These are phyloP conservation scores for Rhytidiadelphus loreus DNA, from an alignment of 225 moss, liverwort and hornwort genomes.

Conservation along the genomic window DNA sequence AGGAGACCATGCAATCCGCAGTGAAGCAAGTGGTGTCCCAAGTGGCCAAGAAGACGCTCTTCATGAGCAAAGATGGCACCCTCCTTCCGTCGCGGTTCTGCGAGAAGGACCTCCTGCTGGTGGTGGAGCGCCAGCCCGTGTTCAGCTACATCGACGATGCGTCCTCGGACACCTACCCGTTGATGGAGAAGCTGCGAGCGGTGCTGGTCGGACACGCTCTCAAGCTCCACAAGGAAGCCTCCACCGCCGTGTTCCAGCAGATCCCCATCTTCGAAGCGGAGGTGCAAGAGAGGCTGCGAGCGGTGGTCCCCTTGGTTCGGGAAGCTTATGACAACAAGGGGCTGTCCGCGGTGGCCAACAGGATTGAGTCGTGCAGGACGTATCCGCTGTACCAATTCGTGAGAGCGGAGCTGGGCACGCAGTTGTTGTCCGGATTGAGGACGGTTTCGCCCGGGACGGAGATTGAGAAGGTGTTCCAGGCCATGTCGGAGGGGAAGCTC, in stretches of 20 bases:
- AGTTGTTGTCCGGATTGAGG: not conserved
- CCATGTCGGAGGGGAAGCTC: not conserved
- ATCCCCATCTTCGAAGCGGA: slow-evolving; percentile 4
- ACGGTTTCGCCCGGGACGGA: not conserved
- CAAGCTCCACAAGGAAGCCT: not conserved
- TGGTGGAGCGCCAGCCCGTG: slow-evolving; percentile 16
- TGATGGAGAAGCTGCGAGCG: slow-evolving; percentile 25
- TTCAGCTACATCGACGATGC: slow-evolving; percentile 10
- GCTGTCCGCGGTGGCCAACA: not conserved
- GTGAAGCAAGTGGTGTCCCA: slow-evolving; percentile 10
- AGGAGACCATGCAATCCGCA: slow-evolving; percentile 9
- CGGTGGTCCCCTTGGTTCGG: not conserved
- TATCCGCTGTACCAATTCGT: not conserved
- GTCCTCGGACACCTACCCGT: slow-evolving; percentile 2
- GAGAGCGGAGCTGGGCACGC: too few species aligned
- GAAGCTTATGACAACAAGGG: slow-evolving; percentile 3
- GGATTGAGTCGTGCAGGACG: not conserved
- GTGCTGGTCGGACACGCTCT: not conserved
- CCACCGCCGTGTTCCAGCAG: not conserved
- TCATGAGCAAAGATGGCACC: not conserved
- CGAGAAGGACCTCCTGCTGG: slow-evolving; percentile 24
- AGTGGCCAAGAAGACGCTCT: not conserved
- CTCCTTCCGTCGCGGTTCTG: not conserved
- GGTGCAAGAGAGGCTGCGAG: not conserved
- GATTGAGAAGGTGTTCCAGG: not conserved